These are phyloP conservation scores for Hyphodiscus sp. DNA, from an alignment of 2,329 filamentous ascomycete species.

Conservation along the genomic window DNA sequence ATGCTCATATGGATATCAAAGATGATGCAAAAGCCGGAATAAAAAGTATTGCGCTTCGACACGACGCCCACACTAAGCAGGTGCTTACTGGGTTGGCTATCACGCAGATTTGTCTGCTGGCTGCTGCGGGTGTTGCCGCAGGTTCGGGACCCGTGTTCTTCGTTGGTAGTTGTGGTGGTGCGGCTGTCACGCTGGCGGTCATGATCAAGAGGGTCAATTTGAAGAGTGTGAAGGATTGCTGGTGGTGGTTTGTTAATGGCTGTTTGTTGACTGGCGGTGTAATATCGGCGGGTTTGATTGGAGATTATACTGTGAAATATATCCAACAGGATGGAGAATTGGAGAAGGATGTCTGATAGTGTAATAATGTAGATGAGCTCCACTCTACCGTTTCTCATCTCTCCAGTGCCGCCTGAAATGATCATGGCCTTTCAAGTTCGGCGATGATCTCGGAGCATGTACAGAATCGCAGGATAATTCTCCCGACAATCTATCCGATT, in stretches of 20 bases:
- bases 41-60: slow-evolving; percentile 78
- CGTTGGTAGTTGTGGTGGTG: slow-evolving; percentile 59
- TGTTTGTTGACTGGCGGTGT: slow-evolving; percentile 62
- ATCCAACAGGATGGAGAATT: slow-evolving; percentile 15
- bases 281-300: slow-evolving; percentile 51
- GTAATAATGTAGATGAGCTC: background rate
- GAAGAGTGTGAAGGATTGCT: slow-evolving; percentile 60
- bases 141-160: slow-evolving; percentile 67
- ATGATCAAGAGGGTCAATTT: slow-evolving; percentile 65
- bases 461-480: too few species aligned
- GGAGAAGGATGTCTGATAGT: slow-evolving; percentile 5
- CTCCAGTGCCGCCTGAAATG: too few species aligned
- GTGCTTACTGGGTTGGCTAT: slow-evolving; percentile 65
- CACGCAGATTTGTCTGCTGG: slow-evolving; percentile 63
- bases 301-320: slow-evolving; percentile 53
- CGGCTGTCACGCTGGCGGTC: slow-evolving; percentile 50
- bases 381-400: background rate
- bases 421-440: too few species aligned
- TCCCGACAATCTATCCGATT: too few species aligned
- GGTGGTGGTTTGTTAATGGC: slow-evolving; percentile 72
- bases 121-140: slow-evolving; percentile 59
- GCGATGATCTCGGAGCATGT: too few species aligned
- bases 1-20: slow-evolving; percentile 85
- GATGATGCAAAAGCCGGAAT: slow-evolving; percentile 83
- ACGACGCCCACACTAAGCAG: slow-evolving; percentile 69